Evolutionary conservation across 768 basidiomycete genomes (phyloP), one percentile per base, ranked within the genome.

Genomic region (Coprinopsis sp.): DNA sequence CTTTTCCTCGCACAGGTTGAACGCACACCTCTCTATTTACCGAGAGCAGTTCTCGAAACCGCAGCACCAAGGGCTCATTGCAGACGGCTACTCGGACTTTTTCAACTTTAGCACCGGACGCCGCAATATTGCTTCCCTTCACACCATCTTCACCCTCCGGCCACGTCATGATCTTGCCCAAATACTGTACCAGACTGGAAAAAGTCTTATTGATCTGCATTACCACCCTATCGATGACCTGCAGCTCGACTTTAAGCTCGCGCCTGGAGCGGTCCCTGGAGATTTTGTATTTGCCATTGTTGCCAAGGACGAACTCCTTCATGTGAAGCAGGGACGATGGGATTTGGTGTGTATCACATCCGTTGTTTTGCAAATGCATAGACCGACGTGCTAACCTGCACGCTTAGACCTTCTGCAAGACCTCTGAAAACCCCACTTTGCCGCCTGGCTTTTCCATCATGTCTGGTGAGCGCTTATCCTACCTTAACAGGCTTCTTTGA

Each of bases 71-170:
- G 79, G 78, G 8, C 65, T 86, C 39, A 73, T 74, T 27, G 46
- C 71, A 31, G 91, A 92, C 56, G 90, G 89, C 16, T 72, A 83
- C 55, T 74, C 82, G 3, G 89, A 91, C 67, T 87, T 82, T 60
- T 88, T 91, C 70, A 74, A 76, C 59, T 96, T 87, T 67, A 90
- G 90, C 33, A 92, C 91, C 2, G 93, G 93, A 44, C 72, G 93
- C 50, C 84, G 87, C 49, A 81, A 79, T 53, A 60, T 92, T 46
- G 68, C 77, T 22, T 87, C 85, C 24, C 72, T 93, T 44, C 92
- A 95, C 71, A 82, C 87, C 40, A 74, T 87, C 55, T 76, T 93
- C 63, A 71, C 79, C 36, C 75, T 94, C 51, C 70, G 78, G 36
- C 91, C 93, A 50, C 82, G 87, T 61, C 93, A 96, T 64, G 92